These are phyloP conservation scores for Fagus sylvatica DNA, from an alignment of 306 rosid genomes.

Conservation along the genomic window DNA sequence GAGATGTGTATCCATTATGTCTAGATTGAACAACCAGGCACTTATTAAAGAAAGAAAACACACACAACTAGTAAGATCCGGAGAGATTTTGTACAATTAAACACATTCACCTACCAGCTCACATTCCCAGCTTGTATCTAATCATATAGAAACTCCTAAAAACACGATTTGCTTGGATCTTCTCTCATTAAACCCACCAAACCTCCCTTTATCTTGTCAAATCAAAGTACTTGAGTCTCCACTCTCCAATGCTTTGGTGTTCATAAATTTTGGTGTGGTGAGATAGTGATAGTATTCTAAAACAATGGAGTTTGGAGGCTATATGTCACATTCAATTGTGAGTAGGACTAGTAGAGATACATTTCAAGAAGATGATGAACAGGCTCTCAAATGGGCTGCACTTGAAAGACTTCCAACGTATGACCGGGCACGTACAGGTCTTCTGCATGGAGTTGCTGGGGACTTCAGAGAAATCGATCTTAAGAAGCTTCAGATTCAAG, in stretches of 20 bases:
- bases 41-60: too few relatives aligned
- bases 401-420: conserved; percentile 26
- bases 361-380: conserved; percentile 5
- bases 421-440: conserved; percentile 22
- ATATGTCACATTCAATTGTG: neutral
- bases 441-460: conserved; percentile 21
- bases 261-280: too few relatives aligned
- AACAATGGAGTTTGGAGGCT: conserved; percentile 8
- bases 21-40: too few relatives aligned
- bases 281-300: neutral
- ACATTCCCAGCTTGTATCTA: too few relatives aligned
- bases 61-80: too few relatives aligned
- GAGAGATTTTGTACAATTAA: too few relatives aligned
- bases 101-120: too few relatives aligned
- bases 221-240: neutral
- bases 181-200: neutral
- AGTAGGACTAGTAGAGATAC: neutral
- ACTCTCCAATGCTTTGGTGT: neutral
- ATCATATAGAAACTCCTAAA: too few relatives aligned
- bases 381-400: conserved; percentile 30
- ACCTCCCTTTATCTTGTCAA: neutral
- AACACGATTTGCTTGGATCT: neutral
- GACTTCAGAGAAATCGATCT: conserved; percentile 20
- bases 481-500: conserved; percentile 19
- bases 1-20: too few relatives aligned